phyloP scores from a whole-genome alignment of 371 early-diverging fungal genomes.

The Zychaea mexicana region DNA sequence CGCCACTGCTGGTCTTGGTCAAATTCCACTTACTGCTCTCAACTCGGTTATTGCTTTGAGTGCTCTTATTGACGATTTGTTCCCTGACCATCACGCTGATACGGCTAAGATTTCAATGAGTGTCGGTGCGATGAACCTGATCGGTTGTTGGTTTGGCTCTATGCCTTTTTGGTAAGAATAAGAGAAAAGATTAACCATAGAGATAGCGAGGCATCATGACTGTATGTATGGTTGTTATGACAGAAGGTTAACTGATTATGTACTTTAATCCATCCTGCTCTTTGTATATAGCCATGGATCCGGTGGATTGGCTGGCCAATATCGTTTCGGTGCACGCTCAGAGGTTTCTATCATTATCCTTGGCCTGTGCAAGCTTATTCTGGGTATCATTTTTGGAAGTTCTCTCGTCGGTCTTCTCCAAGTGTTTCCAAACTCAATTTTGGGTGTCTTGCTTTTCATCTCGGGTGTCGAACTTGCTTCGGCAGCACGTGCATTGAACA shows the following conservation, averaged over 20 bases:
- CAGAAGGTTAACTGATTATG: no score
- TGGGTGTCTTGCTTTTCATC: constrained; percentile 88
- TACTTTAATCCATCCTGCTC: no score
- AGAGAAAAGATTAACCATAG: background rate
- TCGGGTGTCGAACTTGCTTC: constrained; percentile 78
- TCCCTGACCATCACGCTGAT: constrained; percentile 67
- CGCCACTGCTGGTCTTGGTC: constrained; percentile 82
- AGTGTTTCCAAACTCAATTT: constrained; percentile 73
- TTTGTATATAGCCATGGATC: constrained; percentile 63
- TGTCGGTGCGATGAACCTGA: constrained; percentile 85
- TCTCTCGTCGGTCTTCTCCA: constrained; percentile 73
- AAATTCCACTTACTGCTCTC: constrained; percentile 83
- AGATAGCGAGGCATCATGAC: no score
- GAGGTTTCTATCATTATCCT: constrained; percentile 79
- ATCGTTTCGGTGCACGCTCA: constrained; percentile 90
- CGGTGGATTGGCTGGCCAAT: constrained; percentile 92
- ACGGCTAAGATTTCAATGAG: constrained; percentile 66
- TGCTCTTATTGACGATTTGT: constrained; percentile 80
- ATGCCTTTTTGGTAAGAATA: constrained; percentile 73
- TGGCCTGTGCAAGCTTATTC: constrained; percentile 72
- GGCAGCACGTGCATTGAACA: constrained; percentile 64
- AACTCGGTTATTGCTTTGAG: constrained; percentile 88
- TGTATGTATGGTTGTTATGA: no score
- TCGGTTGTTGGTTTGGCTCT: constrained; percentile 86
- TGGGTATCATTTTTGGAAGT: constrained; percentile 82